Evolutionary conservation across 805 yeast species (phyloP).

Genomic region (Candida piceae): DNA sequence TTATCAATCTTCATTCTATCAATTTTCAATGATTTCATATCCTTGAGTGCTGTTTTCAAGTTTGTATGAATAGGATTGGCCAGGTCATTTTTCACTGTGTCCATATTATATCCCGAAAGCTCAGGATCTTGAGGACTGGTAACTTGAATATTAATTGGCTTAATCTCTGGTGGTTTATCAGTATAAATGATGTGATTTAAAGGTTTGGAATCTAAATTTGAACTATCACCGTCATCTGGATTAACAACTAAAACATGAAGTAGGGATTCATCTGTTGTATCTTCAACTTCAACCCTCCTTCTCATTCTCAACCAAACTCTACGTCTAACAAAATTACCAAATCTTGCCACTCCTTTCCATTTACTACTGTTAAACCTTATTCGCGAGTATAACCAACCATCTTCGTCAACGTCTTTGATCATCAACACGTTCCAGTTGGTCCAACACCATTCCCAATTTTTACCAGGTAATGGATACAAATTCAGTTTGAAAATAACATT

Average conservation of each 20-base stretch:
- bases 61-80: neutral
- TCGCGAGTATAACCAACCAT: conserved; percentile 51
- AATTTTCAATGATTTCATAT: conserved; percentile 1
- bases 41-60: neutral
- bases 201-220: neutral
- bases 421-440: conserved; percentile 48
- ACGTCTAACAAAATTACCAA: conserved; percentile 47
- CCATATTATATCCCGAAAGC: too few relatives aligned
- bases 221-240: neutral
- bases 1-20: conserved; percentile 18
- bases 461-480: conserved; percentile 43
- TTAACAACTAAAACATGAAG: conserved; percentile 3
- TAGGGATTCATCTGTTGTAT: neutral
- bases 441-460: conserved; percentile 53
- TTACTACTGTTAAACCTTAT: conserved; percentile 34
- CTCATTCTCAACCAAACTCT: conserved; percentile 47
- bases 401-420: conserved; percentile 53
- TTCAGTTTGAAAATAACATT: conserved; percentile 26
- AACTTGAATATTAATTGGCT: too few relatives aligned
- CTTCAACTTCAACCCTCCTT: conserved; percentile 12
- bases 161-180: too few relatives aligned
- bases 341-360: conserved; percentile 48
- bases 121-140: too few relatives aligned
- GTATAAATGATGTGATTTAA: neutral
- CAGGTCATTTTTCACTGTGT: neutral